Percentiles rank a stretch among this genome's conserved stretches.
These are phyloP conservation scores for Acanthochlamys bracteata DNA, from an alignment of 106 monocot species.

Conservation along the genomic window DNA sequence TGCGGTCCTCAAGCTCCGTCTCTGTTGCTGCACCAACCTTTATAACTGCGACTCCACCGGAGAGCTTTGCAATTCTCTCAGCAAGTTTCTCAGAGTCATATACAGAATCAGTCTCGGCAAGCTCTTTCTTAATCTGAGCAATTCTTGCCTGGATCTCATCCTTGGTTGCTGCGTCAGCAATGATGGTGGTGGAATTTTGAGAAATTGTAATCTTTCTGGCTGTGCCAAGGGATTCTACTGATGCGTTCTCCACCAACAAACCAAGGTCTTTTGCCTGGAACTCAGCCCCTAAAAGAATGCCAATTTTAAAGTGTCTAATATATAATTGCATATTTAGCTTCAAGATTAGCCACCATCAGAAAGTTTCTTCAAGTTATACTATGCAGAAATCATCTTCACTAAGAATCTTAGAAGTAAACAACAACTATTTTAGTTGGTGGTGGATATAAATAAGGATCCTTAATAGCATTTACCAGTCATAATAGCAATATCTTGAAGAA, in stretches of 20 bases:
- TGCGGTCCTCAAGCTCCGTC: constrained; percentile 91
- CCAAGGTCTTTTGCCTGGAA: constrained; percentile 88
- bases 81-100: constrained; percentile 68
- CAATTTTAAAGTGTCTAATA: too few species aligned
- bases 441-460: too few species aligned
- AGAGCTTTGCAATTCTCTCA: constrained; percentile 89
- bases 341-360: too few species aligned
- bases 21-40: constrained; percentile 94
- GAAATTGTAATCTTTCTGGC: constrained; percentile 85
- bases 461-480: constrained; percentile 63
- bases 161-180: constrained; percentile 66
- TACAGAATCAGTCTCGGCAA: constrained; percentile 46
- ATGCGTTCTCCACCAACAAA: constrained; percentile 49
- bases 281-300: too few species aligned
- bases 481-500: constrained; percentile 95
- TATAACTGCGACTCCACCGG: constrained; percentile 83
- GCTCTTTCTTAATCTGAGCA: constrained; percentile 88
- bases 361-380: too few species aligned
- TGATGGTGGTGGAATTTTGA: constrained; percentile 78
- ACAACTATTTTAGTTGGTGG: too few species aligned
- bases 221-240: constrained; percentile 89
- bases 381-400: too few species aligned
- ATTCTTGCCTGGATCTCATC: constrained; percentile 94
- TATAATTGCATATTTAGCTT: too few species aligned
- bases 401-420: constrained; percentile 29